Base-by-base conservation (phyloP, 805 yeast species). In the Blastobotrys terrestris region DNA sequence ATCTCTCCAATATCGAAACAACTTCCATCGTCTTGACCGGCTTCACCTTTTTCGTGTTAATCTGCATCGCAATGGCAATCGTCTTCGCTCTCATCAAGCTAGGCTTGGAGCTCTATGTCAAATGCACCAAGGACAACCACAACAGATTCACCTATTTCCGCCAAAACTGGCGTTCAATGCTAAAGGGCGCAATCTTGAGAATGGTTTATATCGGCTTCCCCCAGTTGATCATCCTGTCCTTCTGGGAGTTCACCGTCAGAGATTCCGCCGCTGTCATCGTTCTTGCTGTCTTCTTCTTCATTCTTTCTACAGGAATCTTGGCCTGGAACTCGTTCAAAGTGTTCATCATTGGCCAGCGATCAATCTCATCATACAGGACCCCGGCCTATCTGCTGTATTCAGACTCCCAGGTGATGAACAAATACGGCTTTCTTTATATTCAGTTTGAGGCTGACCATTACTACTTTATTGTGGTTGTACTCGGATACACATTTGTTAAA, bases 191-290 rank as follows among this genome's bases (percentile, higher is more conserved):
- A 1, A 59, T 91, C 50, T 77, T 87, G 58, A 79, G 95, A 67
- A 85, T 89, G 63, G 77, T 88, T 52, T 84, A 79, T 61, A 87
- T 91, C 64, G 97, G 95, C 0, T 89, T 87, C 68, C 82, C 95
- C 2, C 95, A 90, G 67, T 70, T 91, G 53, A 74, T 83, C 15
- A 79, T 90, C 50, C 76, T 91, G 53, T 83, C 96, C 8, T 74
- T 90, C 51, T 91, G 95, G 94, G 96, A 91, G 72, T 90, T 89
- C 67, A 80, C 85, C 5, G 77, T 77, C 62, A 72, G 77, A 50
- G 97, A 91, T 63, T 89, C 97, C 0, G 85, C 95, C 1, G 97
- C 96, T 0, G 89, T 91, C 31, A 80, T 91, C 53, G 90, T 88
- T 3, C 70, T 88, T 54, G 92, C 96, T 1, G 84, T 80, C 39